Evolutionary conservation across 2,329 filamentous ascomycete genomes (phyloP).

Genomic region (Paecilomyces sp.): DNA sequence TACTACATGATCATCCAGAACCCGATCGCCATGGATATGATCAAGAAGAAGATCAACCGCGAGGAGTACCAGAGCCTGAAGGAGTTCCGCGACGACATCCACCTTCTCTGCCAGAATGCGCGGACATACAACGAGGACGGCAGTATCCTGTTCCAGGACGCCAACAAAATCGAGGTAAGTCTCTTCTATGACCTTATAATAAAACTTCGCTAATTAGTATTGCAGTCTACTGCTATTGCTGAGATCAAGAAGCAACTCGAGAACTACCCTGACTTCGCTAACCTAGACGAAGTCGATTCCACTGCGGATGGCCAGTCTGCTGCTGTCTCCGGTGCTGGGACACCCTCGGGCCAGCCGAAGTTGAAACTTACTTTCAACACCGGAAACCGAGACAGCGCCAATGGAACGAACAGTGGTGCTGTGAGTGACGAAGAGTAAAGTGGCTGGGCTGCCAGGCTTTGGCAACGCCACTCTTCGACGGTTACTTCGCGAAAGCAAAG

Average conservation of each 20-base stretch:
- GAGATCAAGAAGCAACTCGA: slow-evolving; percentile 50
- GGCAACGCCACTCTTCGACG: not conserved
- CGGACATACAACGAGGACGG: slow-evolving; percentile 95
- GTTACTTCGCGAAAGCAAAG: slow-evolving; percentile 1
- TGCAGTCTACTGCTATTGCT: slow-evolving; percentile 42
- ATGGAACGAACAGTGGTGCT: slow-evolving; percentile 23
- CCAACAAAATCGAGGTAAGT: slow-evolving; percentile 83
- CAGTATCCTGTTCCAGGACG: slow-evolving; percentile 85
- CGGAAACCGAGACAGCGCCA: slow-evolving; percentile 27
- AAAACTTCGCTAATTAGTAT: slow-evolving; percentile 4
- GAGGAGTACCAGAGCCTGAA: slow-evolving; percentile 79
- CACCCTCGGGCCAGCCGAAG: slow-evolving; percentile 53
- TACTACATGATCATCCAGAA: slow-evolving; percentile 91
- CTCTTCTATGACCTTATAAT: slow-evolving; percentile 1
- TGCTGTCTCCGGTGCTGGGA: slow-evolving; percentile 44
- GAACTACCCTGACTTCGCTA: slow-evolving; percentile 49
- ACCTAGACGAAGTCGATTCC: slow-evolving; percentile 47
- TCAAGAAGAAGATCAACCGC: slow-evolving; percentile 91
- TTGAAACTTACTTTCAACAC: slow-evolving; percentile 60
- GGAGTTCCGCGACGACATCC: slow-evolving; percentile 76
- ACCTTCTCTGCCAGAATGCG: slow-evolving; percentile 81
- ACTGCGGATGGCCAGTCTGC: slow-evolving; percentile 45
- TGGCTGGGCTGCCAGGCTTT: not conserved
- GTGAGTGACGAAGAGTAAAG: slow-evolving; percentile 26
- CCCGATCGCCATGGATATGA: slow-evolving; percentile 94